Evolutionary conservation across 2,329 filamentous ascomycete species (phyloP).

Genomic region (Beauveria sp.): DNA sequence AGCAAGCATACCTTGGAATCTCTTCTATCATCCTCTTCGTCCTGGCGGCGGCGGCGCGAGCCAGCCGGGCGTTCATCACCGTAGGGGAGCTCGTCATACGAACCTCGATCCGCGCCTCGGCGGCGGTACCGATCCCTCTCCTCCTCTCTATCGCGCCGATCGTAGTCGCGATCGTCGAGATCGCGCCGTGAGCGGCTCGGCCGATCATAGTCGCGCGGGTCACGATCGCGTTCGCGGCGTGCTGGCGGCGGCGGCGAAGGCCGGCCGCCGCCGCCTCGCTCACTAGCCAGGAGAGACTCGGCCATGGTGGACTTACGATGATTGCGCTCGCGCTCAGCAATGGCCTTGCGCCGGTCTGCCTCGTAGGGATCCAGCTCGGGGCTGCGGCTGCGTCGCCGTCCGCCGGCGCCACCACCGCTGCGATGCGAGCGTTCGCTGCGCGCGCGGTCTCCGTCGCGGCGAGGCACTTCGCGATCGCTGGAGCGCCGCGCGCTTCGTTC

Average conservation of each 20-base stretch:
- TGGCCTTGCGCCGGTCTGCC: slow-evolving; percentile 86
- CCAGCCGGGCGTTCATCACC: slow-evolving; percentile 63
- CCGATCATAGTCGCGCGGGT: slow-evolving; percentile 41
- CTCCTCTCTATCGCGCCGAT: slow-evolving; percentile 78
- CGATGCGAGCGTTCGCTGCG: slow-evolving; percentile 58
- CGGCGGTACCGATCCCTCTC: slow-evolving; percentile 88
- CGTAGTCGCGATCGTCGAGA: slow-evolving; percentile 60
- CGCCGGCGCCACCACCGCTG: slow-evolving; percentile 41
- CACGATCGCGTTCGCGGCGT: slow-evolving; percentile 29
- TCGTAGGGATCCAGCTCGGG: slow-evolving; percentile 94
- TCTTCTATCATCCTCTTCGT: slow-evolving; percentile 66
- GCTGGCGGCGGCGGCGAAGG: slow-evolving; percentile 35
- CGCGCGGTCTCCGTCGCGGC: slow-evolving; percentile 53
- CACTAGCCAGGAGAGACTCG: slow-evolving; percentile 45
- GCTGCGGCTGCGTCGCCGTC: slow-evolving; percentile 65
- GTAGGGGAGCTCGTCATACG: slow-evolving; percentile 84
- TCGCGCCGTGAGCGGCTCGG: slow-evolving; percentile 49
- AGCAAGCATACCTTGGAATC: slow-evolving; percentile 54
- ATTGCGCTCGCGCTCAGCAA: slow-evolving; percentile 87
- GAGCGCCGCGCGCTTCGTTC: slow-evolving; percentile 57
- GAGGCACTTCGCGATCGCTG: slow-evolving; percentile 43
- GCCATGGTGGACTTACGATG: slow-evolving; percentile 75
- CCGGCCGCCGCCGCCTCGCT: slow-evolving; percentile 14
- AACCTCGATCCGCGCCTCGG: slow-evolving; percentile 66
- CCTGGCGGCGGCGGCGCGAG: slow-evolving; percentile 68